Base-by-base conservation (phyloP, 192 early-diverging fungal species). In the Rhizoclosmatium globosum region DNA sequence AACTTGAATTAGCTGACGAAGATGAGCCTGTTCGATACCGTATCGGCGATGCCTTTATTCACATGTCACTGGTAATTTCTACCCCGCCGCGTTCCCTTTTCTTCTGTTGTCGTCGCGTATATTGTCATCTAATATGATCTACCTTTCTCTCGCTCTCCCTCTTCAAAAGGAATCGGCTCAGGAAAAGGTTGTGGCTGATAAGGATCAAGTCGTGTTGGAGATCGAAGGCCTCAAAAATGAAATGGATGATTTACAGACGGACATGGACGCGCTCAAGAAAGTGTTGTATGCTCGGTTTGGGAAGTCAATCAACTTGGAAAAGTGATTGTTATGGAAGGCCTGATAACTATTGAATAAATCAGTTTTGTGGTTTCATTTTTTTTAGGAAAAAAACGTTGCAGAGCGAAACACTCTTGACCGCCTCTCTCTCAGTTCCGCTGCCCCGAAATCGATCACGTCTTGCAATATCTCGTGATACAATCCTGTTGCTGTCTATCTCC, bases 1-100 rank as follows among this genome's bases (percentile, higher is more conserved):
- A 99, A 79, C 87, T 99, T 1, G 97, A 99, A 84, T 87, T 99
- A 2, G 90, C 90, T 6, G 96, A 98, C 77, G 97, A 98, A 74
- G 95, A 96, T 70, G 95, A 96, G 72, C 87, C 86, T 19, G 89
- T 98, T 13, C 89, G 92, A 77, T 94, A 93, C 84, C 91, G 92
- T 69, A 91, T 98, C 73, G 98, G 96, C 60, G 96, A 99, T 76
- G 86, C 93, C 0, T 99, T 96, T 86, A 87, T 97, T 56, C 86
- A 89, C 65, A 71, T 82, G 72, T 62, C 72, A 4, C 39, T 74
- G 72, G 72, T 74, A 11, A n/a, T 56, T 46, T 47, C 47, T 42
- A 19, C 2, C 11, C 41, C 21, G 13, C 38, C 17, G 68, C 43
- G 68, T 15, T 53, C 50, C 50, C 17, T 53, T 53, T 53, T 53